Base-by-base conservation (phyloP, 306 rosid genomes). In the Macrotyloma uniflorum region DNA sequence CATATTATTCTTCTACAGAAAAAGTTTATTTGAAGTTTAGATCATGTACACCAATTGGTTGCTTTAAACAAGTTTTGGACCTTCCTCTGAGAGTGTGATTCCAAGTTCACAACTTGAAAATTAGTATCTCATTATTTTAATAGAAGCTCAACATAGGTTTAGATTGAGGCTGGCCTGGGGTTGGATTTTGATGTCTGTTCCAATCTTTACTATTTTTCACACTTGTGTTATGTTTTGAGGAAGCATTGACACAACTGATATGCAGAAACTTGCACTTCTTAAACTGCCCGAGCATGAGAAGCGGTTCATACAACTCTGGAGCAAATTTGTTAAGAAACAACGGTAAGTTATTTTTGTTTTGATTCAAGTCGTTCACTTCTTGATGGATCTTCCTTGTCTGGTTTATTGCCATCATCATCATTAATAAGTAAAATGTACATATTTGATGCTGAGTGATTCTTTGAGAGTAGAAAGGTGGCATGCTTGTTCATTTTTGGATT, bases 221-320 rank as follows among this genome's bases (percentile, higher is more conserved):
- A 8, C n/a, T n/a, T 45, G 7, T 53, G 61, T 36, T 61, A 30
- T 28, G 43, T 69, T 72, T 49, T 72, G 61, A 50, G 28, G 71
- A 82, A 43, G 53, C 68, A 47, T 72, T 79, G 75, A 64, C 68
- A 54, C 51, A 35, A 47, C n/a, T 71, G 40, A 28, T 51, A n/a
- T 80, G 86, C 90, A 95, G 99, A 87, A 77, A 97, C 86, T 91
- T 43, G 89, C 83, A 88, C 80, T 84, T 70, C 90, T 86, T 65
- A 90, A 84, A 53, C 84, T 85, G 46, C 74, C 90, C 11, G 75
- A 82, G 59, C 84, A 83, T 35, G 89, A 86, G 89, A 93, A 91
- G 90, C 81, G 76, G 67, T 83, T 95, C 84, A 74, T 89, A 88
- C 81, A 77, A 43, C 87, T 93, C 94, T 95, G 99, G 98, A 89